These are phyloP conservation scores for Rhynchospora breviuscula DNA, from an alignment of 176 grass and related monocot genomes.

Conservation along the genomic window DNA sequence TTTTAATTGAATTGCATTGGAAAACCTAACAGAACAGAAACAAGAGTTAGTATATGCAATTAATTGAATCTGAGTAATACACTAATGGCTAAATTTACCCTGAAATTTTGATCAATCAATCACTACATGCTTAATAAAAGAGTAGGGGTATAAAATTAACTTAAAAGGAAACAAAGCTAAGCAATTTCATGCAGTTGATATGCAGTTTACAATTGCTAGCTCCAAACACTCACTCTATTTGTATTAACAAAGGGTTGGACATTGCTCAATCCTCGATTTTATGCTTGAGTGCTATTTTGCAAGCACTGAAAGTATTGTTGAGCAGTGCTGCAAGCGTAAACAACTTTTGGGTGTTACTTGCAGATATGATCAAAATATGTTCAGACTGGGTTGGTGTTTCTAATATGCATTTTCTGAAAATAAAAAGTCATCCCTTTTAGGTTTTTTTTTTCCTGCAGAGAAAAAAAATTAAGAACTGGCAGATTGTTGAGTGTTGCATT, in stretches of 20 bases:
- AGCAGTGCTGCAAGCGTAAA: background rate
- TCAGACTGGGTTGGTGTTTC: background rate
- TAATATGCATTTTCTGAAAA: background rate
- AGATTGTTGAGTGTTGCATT: background rate
- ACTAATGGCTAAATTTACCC: too few species aligned
- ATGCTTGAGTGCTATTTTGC: too few species aligned
- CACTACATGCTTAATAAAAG: too few species aligned
- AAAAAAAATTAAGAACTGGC: background rate
- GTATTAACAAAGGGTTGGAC: background rate
- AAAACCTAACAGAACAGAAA: too few species aligned
- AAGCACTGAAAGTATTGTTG: background rate
- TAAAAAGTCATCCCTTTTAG: too few species aligned
- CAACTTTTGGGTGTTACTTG: background rate
- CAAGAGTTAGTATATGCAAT: too few species aligned
- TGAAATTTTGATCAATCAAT: too few species aligned
- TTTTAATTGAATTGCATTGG: too few species aligned
- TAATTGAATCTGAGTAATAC: too few species aligned
- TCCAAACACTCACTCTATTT: background rate
- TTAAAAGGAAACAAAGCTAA: background rate
- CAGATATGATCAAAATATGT: too few species aligned
- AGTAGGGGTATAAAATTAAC: too few species aligned
- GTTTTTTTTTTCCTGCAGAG: background rate
- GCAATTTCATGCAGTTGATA: background rate
- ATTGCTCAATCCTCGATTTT: background rate
- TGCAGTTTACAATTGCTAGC: background rate